Base-by-base conservation (phyloP, 768 basidiomycete species). In the Rhodotorula kratochvilovae region DNA sequence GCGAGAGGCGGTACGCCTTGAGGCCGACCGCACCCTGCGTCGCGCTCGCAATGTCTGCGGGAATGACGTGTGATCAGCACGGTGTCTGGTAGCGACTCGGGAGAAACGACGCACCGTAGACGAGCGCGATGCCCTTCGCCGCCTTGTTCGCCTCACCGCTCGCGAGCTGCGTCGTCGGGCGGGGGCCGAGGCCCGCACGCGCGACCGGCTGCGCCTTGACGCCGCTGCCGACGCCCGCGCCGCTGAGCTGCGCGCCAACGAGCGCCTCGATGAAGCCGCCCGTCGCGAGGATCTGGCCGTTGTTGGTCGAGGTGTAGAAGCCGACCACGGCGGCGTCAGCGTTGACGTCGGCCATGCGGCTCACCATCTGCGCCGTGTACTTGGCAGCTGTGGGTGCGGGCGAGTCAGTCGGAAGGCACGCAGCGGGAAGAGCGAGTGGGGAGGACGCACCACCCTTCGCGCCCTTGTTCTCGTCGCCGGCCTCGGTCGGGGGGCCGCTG, bases 191-290 rank as follows among this genome's bases (percentile, higher is more conserved):
- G 53, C 65, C 61, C 12, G 70, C 45, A 39, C 70, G 58, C 23
- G 73, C 61, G 13, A 57, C 62, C 19, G 74, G 63, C 60, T 70
- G 67, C 23, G 70, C 58, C 53, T 61, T 57, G 13, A 42, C 33
- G 4, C 73, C 74, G 10, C 39, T 45, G 17, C 71, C 73, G 60
- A 76, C 61, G 21, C 76, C 72, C 5, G 65, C 71, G 1, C 75
- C 70, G 43, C 64, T 62, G 29, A 76, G 56, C 63, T 78, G 77
- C 16, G 76, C 76, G 42, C 75, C 72, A 45, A 76, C 67, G 55
- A 78, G 76, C 27, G 76, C 75, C 25, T 78, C 76, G 45, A 78
- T 50, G 58, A 78, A 75, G n/a, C 77, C 77, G 39, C 75, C 70
- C 16, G 71, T 76, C 25, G 75, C 71, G 60, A 74, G 66, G 65